Evolutionary conservation across 2,329 filamentous ascomycete species (phyloP).

Genomic region (Neopestalotiopsis clavispora): DNA sequence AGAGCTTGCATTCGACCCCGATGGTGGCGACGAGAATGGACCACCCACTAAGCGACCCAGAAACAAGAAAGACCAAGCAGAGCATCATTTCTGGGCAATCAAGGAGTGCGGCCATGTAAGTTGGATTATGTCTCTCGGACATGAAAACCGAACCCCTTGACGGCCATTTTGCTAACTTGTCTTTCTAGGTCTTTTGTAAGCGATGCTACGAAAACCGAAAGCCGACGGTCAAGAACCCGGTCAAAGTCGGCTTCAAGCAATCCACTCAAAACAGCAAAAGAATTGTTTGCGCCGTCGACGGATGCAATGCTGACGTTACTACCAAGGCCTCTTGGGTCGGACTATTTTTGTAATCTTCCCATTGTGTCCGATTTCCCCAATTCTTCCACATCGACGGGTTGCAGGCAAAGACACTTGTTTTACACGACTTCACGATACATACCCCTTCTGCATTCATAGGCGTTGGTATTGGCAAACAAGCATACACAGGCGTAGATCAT

Average conservation of each 20-base stretch:
- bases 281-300: constrained; percentile 60
- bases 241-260: constrained; percentile 43
- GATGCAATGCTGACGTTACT: constrained; percentile 58
- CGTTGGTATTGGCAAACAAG: background rate
- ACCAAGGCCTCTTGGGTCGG: constrained; percentile 65
- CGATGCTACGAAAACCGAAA: constrained; percentile 63
- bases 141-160: background rate
- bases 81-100: constrained; percentile 90
- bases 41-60: constrained; percentile 44
- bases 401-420: background rate
- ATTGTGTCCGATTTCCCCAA: background rate
- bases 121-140: background rate
- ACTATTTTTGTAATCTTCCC: constrained; percentile 54
- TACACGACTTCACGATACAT: constrained; percentile 4
- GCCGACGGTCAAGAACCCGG: constrained; percentile 38
- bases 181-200: constrained; percentile 64
- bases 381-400: background rate
- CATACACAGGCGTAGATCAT: background rate
- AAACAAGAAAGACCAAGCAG: constrained; percentile 59
- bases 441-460: constrained; percentile 1
- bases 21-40: constrained; percentile 37
- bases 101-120: constrained; percentile 91
- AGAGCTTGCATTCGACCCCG: constrained; percentile 77
- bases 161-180: background rate
- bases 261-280: constrained; percentile 37